phyloP scores from a whole-genome alignment of 1,284 basidiomycete genomes.

The Vanrija pseudolonga region DNA sequence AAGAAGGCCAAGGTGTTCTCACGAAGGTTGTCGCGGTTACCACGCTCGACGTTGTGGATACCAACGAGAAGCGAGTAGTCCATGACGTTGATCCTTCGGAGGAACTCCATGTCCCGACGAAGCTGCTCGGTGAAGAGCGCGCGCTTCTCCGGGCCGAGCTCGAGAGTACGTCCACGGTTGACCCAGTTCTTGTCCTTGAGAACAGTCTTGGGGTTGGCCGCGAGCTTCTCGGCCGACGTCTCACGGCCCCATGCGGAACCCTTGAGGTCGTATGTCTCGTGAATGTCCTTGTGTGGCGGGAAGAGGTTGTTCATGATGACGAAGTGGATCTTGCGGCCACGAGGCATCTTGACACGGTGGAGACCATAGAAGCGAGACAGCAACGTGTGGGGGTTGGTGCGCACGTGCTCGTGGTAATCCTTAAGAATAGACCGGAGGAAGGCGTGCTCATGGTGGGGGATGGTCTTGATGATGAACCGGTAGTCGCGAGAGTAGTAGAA shows the following conservation, averaged over 20 bases:
- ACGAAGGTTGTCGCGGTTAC: constrained; percentile 86
- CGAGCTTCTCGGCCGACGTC: constrained; percentile 80
- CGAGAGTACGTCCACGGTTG: constrained; percentile 68
- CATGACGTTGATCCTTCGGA: constrained; percentile 84
- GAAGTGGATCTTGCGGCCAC: constrained; percentile 94
- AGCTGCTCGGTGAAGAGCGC: constrained; percentile 87
- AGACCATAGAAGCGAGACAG: constrained; percentile 93
- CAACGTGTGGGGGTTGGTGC: constrained; percentile 88
- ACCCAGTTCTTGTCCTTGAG: constrained; percentile 98
- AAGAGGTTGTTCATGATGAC: constrained; percentile 99
- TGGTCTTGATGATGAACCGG: constrained; percentile 99
- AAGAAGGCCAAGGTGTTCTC: constrained; percentile 80
- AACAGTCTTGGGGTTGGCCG: constrained; percentile 76
- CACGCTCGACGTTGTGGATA: constrained; percentile 85
- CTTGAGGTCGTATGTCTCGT: constrained; percentile 97
- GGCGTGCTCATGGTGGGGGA: constrained; percentile 89
- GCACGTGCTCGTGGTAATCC: constrained; percentile 82
- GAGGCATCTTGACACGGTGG: constrained; percentile 92
- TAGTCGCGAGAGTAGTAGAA: constrained; percentile 99
- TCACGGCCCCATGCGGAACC: constrained; percentile 86
- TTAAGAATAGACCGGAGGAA: constrained; percentile 82
- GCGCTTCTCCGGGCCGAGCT: constrained; percentile 90
- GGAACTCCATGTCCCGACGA: constrained; percentile 75
- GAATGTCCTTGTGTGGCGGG: constrained; percentile 93
- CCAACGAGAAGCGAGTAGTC: constrained; percentile 94